Evolutionary conservation across 2,329 filamentous ascomycete genomes (phyloP).

Genomic region (Colletotrichum cuscutae): DNA sequence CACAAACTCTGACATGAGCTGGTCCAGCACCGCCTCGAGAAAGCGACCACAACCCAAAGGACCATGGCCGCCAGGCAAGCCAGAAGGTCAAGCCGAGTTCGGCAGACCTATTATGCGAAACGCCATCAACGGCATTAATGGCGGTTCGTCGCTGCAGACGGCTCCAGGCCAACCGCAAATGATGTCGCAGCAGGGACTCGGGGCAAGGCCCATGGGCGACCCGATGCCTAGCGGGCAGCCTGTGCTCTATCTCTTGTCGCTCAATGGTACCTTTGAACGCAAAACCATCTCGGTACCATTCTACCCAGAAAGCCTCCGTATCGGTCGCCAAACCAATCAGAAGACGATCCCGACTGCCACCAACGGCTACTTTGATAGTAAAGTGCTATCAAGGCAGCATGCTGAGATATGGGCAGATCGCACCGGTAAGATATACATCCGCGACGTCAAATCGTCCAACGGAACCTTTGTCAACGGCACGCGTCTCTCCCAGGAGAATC

Average conservation of each 20-base stretch:
- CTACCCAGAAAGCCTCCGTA: constrained; percentile 91
- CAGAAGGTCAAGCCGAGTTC: constrained; percentile 59
- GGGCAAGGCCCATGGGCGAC: constrained; percentile 73
- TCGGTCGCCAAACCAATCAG: constrained; percentile 96
- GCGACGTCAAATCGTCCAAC: constrained; percentile 98
- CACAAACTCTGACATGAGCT: constrained; percentile 59
- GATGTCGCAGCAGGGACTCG: constrained; percentile 54
- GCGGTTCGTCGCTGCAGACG: constrained; percentile 49
- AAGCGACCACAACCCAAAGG: constrained; percentile 63
- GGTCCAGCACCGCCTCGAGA: constrained; percentile 59
- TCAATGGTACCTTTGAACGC: constrained; percentile 96
- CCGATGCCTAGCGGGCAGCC: constrained; percentile 73
- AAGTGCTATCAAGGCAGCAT: constrained; percentile 95
- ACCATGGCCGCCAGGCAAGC: constrained; percentile 60
- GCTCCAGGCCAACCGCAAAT: constrained; percentile 51
- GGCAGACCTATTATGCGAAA: constrained; percentile 54
- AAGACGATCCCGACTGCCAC: constrained; percentile 91
- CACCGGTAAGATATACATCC: constrained; percentile 92
- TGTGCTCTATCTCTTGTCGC: constrained; percentile 85
- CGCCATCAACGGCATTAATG: constrained; percentile 35
- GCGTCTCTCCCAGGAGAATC: constrained; percentile 90
- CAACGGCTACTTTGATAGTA: constrained; percentile 98
- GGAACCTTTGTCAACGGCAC: constrained; percentile 97
- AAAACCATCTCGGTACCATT: constrained; percentile 96
- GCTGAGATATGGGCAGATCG: constrained; percentile 92